Percentiles rank a stretch among this genome's conserved stretches.
These are phyloP conservation scores for Pleurotus ostreatus DNA, from an alignment of 768 basidiomycete species.

Conservation along the genomic window DNA sequence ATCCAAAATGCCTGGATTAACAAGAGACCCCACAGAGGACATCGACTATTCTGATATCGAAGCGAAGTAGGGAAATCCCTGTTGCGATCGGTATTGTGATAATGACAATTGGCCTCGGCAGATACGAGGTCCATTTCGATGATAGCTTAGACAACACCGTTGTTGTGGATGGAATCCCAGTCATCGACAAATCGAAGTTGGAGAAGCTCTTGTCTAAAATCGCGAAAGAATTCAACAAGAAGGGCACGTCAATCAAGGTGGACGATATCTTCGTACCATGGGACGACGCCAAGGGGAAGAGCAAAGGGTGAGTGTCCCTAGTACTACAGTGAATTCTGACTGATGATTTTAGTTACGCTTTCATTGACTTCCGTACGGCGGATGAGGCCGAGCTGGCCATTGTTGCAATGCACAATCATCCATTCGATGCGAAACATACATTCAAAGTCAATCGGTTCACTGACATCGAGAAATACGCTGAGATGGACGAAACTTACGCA, in stretches of 20 bases:
- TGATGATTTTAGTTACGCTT: constrained; percentile 58
- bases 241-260: constrained; percentile 70
- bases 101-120: constrained; percentile 24
- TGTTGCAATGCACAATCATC: constrained; percentile 65
- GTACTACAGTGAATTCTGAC: background rate
- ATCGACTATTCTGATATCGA: constrained; percentile 91
- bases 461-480: constrained; percentile 81
- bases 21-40: constrained; percentile 46
- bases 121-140: constrained; percentile 82
- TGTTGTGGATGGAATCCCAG: constrained; percentile 88
- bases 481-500: constrained; percentile 72
- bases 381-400: constrained; percentile 72
- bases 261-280: constrained; percentile 86
- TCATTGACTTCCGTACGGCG: constrained; percentile 70
- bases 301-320: constrained; percentile 75
- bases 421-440: constrained; percentile 84
- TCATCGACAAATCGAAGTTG: constrained; percentile 83
- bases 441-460: constrained; percentile 85
- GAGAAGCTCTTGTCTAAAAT: constrained; percentile 81
- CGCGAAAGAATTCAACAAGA: constrained; percentile 78
- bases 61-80: constrained; percentile 53
- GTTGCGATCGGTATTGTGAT: constrained; percentile 2
- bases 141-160: constrained; percentile 88
- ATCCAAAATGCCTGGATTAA: constrained; percentile 43
- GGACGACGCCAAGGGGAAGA: constrained; percentile 77